A percentile compares a stretch with the other conserved stretches of the same genome.
Conservation (phyloP, 2,329 filamentous ascomycete species). For the Microcyclosporella mali region DNA sequence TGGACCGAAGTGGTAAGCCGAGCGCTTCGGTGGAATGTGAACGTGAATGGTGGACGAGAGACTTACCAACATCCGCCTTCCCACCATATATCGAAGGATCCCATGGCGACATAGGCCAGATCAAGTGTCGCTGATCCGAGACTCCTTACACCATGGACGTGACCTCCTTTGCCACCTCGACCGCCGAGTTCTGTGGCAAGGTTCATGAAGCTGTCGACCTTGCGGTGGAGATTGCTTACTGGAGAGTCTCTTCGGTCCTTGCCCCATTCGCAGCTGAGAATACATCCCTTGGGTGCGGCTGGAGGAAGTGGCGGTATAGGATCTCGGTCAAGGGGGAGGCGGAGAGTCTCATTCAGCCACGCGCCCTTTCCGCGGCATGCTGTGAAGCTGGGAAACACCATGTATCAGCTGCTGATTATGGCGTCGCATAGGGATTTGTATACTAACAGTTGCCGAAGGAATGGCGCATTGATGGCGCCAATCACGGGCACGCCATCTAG, state of each 20-base stretch:
- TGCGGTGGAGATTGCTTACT: conserved; percentile 63
- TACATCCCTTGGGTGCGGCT: conserved; percentile 61
- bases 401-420: conserved; percentile 3
- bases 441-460: conserved; percentile 39
- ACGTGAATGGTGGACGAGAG: too few relatives aligned
- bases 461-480: conserved; percentile 67
- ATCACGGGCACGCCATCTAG: conserved; percentile 55
- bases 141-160: conserved; percentile 71
- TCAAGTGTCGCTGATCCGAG: conserved; percentile 68
- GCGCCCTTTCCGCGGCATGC: conserved; percentile 61
- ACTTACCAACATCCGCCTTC: conserved; percentile 52
- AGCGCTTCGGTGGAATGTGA: neutral
- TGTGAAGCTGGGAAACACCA: conserved; percentile 54
- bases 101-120: conserved; percentile 68
- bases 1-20: conserved; percentile 4
- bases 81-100: conserved; percentile 72
- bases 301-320: conserved; percentile 58
- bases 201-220: conserved; percentile 68
- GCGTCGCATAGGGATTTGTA: neutral
- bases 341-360: conserved; percentile 60
- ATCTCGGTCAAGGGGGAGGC: conserved; percentile 57
- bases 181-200: conserved; percentile 63
- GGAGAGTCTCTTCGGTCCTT: conserved; percentile 64
- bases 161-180: conserved; percentile 61
- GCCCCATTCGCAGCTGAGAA: conserved; percentile 73